These are phyloP conservation scores for Nakazawaea ishiwadae DNA, from an alignment of 805 yeast species.

Conservation along the genomic window DNA sequence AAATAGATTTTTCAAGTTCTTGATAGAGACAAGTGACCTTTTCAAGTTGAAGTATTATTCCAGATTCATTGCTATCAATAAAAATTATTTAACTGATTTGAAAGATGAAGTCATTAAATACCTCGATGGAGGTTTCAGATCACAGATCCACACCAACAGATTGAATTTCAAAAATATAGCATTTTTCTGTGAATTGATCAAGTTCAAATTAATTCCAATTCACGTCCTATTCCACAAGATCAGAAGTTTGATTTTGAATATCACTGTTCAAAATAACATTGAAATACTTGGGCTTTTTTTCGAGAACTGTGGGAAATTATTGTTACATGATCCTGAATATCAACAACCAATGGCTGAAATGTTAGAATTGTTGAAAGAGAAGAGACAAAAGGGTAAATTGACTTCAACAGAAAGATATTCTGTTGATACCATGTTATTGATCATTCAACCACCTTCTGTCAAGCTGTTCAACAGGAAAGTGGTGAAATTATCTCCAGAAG, in stretches of 20 bases:
- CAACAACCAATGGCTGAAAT: slow-evolving; percentile 56
- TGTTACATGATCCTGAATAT: slow-evolving; percentile 54
- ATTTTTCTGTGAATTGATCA: slow-evolving; percentile 70
- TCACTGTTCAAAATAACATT: slow-evolving; percentile 51
- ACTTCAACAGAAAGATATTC: slow-evolving; percentile 52
- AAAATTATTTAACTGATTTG: slow-evolving; percentile 42
- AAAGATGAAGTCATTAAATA: slow-evolving; percentile 46
- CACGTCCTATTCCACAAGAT: slow-evolving; percentile 71
- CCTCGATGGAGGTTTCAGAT: slow-evolving; percentile 57
- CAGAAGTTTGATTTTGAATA: slow-evolving; percentile 48
- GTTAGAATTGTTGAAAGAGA: slow-evolving; percentile 49
- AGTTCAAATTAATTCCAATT: slow-evolving; percentile 69
- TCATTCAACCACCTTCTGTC: slow-evolving; percentile 51
- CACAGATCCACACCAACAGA: slow-evolving; percentile 49
- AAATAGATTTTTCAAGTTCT: slow-evolving; percentile 52
- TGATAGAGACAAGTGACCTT: slow-evolving; percentile 44
- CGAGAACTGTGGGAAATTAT: slow-evolving; percentile 67
- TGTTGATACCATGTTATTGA: slow-evolving; percentile 48
- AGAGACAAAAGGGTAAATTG: slow-evolving; percentile 45
- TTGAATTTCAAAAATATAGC: slow-evolving; percentile 53
- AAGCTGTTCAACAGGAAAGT: slow-evolving; percentile 25
- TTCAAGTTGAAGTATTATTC: slow-evolving; percentile 47
- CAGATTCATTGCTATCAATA: slow-evolving; percentile 64
- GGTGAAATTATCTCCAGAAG: slow-evolving; percentile 33
- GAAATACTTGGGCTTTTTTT: slow-evolving; percentile 68